Percentiles rank a stretch among this genome's conserved stretches.
Conservation (phyloP, 768 basidiomycete species). For the Hydnomerulius pinastri region DNA sequence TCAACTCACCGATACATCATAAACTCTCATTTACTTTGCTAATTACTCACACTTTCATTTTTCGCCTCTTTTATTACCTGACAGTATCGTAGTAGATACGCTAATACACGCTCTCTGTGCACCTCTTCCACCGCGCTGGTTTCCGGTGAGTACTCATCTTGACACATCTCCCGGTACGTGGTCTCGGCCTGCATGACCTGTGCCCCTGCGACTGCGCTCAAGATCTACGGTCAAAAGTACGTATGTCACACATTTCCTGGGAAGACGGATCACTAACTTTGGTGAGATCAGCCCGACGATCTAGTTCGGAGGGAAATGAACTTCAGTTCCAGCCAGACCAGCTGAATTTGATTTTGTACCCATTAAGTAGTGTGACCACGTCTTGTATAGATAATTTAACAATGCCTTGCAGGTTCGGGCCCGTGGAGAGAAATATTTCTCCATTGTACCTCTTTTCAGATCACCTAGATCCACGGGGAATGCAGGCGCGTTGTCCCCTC, state of each 20-base stretch:
- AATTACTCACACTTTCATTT: slow-evolving; percentile 19
- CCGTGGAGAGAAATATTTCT: too few species aligned
- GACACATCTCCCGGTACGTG: background rate
- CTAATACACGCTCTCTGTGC: slow-evolving; percentile 8
- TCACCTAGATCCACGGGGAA: too few species aligned
- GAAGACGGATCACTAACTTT: background rate
- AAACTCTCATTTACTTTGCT: slow-evolving; percentile 19
- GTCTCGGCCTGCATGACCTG: background rate
- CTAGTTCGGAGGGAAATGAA: background rate
- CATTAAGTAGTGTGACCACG: too few species aligned
- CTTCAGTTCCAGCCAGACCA: too few species aligned
- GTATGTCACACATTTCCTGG: background rate
- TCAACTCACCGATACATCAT: slow-evolving; percentile 7
- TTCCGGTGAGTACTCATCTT: background rate
- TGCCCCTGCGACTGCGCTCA: background rate
- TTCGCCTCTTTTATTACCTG: slow-evolving; percentile 1
- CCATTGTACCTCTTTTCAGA: too few species aligned
- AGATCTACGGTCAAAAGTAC: background rate
- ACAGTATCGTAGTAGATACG: slow-evolving; percentile 21
- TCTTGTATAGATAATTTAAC: too few species aligned
- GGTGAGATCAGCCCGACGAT: background rate
- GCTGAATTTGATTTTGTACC: too few species aligned
- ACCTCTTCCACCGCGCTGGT: background rate
- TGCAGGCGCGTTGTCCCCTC: too few species aligned
- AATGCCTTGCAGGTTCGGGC: too few species aligned